A percentile compares a stretch with the other conserved stretches of the same genome.
These are phyloP conservation scores for Medicago arabica DNA, from an alignment of 306 rosid species.

Conservation along the genomic window DNA sequence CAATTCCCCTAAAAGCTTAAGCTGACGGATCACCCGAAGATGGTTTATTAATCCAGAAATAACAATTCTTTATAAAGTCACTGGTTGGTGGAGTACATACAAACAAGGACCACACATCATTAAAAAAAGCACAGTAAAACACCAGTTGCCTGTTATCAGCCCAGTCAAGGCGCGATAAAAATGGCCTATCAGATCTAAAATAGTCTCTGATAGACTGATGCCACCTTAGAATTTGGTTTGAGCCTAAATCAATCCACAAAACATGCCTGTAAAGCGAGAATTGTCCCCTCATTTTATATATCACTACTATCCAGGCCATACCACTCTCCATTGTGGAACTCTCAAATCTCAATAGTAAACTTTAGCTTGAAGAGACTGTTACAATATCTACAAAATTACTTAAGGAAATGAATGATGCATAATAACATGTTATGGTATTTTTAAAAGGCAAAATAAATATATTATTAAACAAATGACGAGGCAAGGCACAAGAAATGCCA, in stretches of 20 bases:
- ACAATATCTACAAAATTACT: not conserved
- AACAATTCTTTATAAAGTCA: not conserved
- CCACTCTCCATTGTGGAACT: not conserved
- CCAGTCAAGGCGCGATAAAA: not conserved
- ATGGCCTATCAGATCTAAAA: constrained; percentile 7
- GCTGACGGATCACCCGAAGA: not conserved
- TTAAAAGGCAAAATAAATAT: not conserved
- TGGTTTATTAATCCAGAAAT: not conserved
- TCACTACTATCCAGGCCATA: not conserved
- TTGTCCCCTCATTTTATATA: not conserved
- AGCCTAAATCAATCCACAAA: not conserved
- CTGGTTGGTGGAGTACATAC: constrained; percentile 18
- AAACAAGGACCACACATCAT: constrained; percentile 5
- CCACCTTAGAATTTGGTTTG: not conserved
- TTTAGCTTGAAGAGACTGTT: not conserved
- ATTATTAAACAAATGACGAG: not conserved
- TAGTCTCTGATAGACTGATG: not conserved
- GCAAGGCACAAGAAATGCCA: constrained; percentile 10
- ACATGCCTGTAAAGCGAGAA: not conserved
- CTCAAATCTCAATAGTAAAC: not conserved
- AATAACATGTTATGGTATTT: not conserved
- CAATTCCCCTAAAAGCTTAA: constrained; percentile 15
- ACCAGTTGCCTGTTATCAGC: not conserved
- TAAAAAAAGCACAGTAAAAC: not conserved
- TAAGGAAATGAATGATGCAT: not conserved